Evolutionary conservation across 352 stramenopile species (phyloP).

Genomic region (Phytophthora meadii): DNA sequence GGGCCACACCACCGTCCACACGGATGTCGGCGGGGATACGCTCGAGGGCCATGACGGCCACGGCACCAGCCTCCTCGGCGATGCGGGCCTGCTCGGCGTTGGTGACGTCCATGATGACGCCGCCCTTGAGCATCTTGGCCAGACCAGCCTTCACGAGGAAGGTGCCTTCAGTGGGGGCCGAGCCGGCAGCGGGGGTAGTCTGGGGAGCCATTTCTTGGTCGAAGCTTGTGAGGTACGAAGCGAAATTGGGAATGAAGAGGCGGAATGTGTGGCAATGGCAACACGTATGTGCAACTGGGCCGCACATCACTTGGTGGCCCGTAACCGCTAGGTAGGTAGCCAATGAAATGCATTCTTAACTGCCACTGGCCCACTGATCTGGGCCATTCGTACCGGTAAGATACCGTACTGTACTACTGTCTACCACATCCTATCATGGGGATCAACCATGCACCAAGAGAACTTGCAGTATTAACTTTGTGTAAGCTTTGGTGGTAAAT

Average conservation of each 20-base stretch:
- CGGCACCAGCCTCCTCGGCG: slow-evolving; percentile 96
- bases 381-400: too few relatives aligned
- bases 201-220: slow-evolving; percentile 46
- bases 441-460: too few relatives aligned
- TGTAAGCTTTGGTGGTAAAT: not conserved
- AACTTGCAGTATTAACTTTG: too few relatives aligned
- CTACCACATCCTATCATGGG: too few relatives aligned
- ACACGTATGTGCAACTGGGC: not conserved
- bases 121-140: slow-evolving; percentile 98
- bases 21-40: slow-evolving; percentile 98
- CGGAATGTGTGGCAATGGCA: not conserved
- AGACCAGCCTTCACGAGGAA: slow-evolving; percentile 96
- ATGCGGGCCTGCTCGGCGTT: slow-evolving; percentile 95
- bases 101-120: slow-evolving; percentile 97
- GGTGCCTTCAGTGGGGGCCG: slow-evolving; percentile 71
- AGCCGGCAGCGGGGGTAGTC: slow-evolving; percentile 19
- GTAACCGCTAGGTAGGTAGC: not conserved
- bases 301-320: slow-evolving; percentile 2
- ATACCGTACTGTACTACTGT: too few relatives aligned
- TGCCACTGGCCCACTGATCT: too few relatives aligned
- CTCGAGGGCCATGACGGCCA: slow-evolving; percentile 99
- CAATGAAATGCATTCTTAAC: not conserved
- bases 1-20: slow-evolving; percentile 95
- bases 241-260: slow-evolving; percentile 19
- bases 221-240: slow-evolving; percentile 13